Base-by-base conservation (phyloP, 2,329 filamentous ascomycete species). In the Aspergillus pseudoterreus region DNA sequence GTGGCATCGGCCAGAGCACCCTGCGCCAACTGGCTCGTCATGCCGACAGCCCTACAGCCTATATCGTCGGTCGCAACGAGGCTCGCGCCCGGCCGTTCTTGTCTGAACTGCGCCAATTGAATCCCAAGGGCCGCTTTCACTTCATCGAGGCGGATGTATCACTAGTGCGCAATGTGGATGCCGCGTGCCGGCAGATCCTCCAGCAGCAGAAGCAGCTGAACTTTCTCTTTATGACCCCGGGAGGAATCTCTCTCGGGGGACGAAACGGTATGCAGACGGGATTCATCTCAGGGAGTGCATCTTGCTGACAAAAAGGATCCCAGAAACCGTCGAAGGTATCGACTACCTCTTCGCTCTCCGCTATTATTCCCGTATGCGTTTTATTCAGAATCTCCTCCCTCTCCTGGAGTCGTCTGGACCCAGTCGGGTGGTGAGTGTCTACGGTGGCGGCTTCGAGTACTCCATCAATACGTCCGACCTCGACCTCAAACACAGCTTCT, bases 351-450 rank as follows among this genome's bases (percentile, higher is more conserved):
- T 66, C 43, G 59, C 56, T 38, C 55, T 71, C 4, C 58, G 62
- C 17, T 67, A 66, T 50, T 70, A 71, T 45, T 60, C 68, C 1
- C 66, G 69, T 11, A 66, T 69, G 53, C 67, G 68, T 4, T 71
- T 71, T 39, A 56, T 67, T 17, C 15, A 52, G 5, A 67, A 71
- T 45, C 54, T 72, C 4, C 59, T 71, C 1, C 68, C 68, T 1
- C 61, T 55, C 24, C 32, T 61, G 2, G 22, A 27, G 3, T n/a
- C 17, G 1, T 35, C 47, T 3, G 33, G 32, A 2, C 72, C 82
- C 22, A 74, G 77, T 2, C 78, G 82, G 12, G 78, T 83, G 12
- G 71, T 85, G 41, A 77, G 71, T 15, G 73, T 84, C 21, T 70
- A 81, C 1, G 77, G 75, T 2, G 77, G 73, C 9, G 78, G 79